These are phyloP conservation scores for Tetrapisispora iriomotensis DNA, from an alignment of 805 yeast genomes.

Conservation along the genomic window DNA sequence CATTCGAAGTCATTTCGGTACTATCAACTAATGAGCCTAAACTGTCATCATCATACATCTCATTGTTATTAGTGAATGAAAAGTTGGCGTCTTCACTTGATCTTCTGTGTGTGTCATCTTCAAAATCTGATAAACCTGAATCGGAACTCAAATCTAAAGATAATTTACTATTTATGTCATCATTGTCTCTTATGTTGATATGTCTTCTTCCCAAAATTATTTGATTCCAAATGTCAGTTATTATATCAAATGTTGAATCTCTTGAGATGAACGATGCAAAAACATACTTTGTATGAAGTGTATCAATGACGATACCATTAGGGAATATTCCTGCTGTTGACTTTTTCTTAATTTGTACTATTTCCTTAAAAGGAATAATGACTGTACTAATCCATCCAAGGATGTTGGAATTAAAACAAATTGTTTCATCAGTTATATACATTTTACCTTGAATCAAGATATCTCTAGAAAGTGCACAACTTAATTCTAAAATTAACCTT, in stretches of 20 bases:
- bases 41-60: slow-evolving; percentile 12
- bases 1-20: slow-evolving; percentile 25
- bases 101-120: slow-evolving; percentile 17
- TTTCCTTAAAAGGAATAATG: slow-evolving; percentile 48
- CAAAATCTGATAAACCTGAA: slow-evolving; percentile 15
- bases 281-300: slow-evolving; percentile 49
- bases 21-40: slow-evolving; percentile 6
- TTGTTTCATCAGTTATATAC: slow-evolving; percentile 44
- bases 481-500: slow-evolving; percentile 47
- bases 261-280: slow-evolving; percentile 60
- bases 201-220: slow-evolving; percentile 23
- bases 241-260: slow-evolving; percentile 41
- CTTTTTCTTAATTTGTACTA: slow-evolving; percentile 53
- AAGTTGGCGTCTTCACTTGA: slow-evolving; percentile 17
- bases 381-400: slow-evolving; percentile 58
- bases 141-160: slow-evolving; percentile 13
- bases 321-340: slow-evolving; percentile 61
- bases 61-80: slow-evolving; percentile 15
- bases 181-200: slow-evolving; percentile 5
- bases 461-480: slow-evolving; percentile 59
- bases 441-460: slow-evolving; percentile 58
- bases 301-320: slow-evolving; percentile 54
- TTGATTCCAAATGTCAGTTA: slow-evolving; percentile 55
- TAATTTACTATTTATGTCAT: slow-evolving; percentile 4
- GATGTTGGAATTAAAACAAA: slow-evolving; percentile 58